Evolutionary conservation across 345 rosid genomes (phyloP), one percentile per base, ranked within the genome.

Genomic region (Boechera divaricarpa): DNA sequence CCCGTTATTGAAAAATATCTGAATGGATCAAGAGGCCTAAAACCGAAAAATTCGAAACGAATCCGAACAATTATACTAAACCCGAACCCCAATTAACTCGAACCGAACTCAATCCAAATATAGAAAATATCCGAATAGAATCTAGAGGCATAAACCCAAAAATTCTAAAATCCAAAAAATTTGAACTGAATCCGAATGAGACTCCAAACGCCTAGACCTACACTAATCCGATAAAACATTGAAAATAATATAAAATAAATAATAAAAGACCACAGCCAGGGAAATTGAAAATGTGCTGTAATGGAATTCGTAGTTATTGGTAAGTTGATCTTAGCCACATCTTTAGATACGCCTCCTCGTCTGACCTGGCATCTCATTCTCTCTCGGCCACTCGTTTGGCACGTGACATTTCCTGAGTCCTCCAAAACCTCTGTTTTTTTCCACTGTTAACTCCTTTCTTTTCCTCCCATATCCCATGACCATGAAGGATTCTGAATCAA

Each of bases 261-360:
- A 16, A 35, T 4, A 21, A 16, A 9, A 75, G 55, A 67, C 10
- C 26, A 15, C 5, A 64, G 35, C 26, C 52, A 68, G 42, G 35
- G 64, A 54, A 53, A 51, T 57, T 75, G 63, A 60, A 59, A 59
- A 58, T 9, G 70, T 42, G 63, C 62, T 66, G 66, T 47, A 63
- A 49, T 33, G 42, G 69, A 65, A 16, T 59, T 53, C 47, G 63
- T 62, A 16, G 42, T 49, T 28, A 75, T 26, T 47, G 28, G 44
- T 62, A 15, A 10, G 16, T 64, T 39, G 59, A 29, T 52, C 85
- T 72, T 73, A 72, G 75, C 98, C 97, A 94, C 96, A 82, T 18
- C 13, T 87, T 87, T 39, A 72, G 74, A 97, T 84, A 84, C 89
- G 75, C 12, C 5, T 7, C 12, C 67, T 21, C 9, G 15, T 51